Evolutionary conservation across 768 basidiomycete genomes (phyloP).

Genomic region (Leccinum incarnatum): DNA sequence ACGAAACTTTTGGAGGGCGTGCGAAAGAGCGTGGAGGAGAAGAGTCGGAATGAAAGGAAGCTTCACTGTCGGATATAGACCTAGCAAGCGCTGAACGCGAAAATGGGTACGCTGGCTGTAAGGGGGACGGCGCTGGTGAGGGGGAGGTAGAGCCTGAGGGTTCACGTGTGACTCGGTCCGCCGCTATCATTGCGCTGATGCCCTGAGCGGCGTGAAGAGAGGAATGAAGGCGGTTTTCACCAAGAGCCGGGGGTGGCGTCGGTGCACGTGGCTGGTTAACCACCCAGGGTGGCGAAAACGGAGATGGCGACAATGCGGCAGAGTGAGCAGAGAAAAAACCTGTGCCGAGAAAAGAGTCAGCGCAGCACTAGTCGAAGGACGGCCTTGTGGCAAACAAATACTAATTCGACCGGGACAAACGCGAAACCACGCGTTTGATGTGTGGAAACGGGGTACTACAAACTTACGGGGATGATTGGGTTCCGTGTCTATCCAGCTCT

Average conservation of each 20-base stretch:
- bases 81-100: slow-evolving; percentile 37
- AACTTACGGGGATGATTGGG: slow-evolving; percentile 22
- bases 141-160: slow-evolving; percentile 9
- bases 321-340: slow-evolving; percentile 32
- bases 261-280: slow-evolving; percentile 40
- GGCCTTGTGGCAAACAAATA: slow-evolving; percentile 23
- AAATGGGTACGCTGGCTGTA: slow-evolving; percentile 23
- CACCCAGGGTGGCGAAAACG: slow-evolving; percentile 31
- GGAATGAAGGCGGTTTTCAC: slow-evolving; percentile 27
- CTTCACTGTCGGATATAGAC: slow-evolving; percentile 41
- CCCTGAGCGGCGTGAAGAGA: slow-evolving; percentile 16
- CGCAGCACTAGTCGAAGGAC: slow-evolving; percentile 9
- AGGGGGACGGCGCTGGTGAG: slow-evolving; percentile 25
- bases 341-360: slow-evolving; percentile 24
- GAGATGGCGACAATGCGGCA: slow-evolving; percentile 33
- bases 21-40: slow-evolving; percentile 37
- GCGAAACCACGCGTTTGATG: slow-evolving; percentile 9
- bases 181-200: slow-evolving; percentile 20
- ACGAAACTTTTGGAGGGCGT: slow-evolving; percentile 43
- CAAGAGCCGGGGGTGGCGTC: slow-evolving; percentile 31
- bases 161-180: slow-evolving; percentile 13
- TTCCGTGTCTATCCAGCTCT: slow-evolving; percentile 27
- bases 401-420: slow-evolving; percentile 2
- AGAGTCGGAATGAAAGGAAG: slow-evolving; percentile 36
- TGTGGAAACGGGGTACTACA: slow-evolving; percentile 16